Base-by-base conservation (phyloP, 257 asterid genomes). In the Fraxinus pennsylvanica region DNA sequence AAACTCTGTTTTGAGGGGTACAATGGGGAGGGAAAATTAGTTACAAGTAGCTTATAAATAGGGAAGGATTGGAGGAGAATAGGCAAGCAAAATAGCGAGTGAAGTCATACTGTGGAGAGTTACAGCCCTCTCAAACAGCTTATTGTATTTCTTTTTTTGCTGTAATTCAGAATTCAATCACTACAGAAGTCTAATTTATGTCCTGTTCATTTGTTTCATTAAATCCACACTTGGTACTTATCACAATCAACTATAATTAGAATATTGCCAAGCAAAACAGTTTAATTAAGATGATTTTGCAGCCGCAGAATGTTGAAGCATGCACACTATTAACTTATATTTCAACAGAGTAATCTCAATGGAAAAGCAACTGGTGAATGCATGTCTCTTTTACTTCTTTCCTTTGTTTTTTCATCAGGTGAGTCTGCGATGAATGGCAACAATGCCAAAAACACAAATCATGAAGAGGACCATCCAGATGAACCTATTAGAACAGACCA, bases 281-380 rank as follows among this genome's bases (percentile, higher is more conserved):
- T 9, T 10, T 9, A 43, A 25, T 47, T 8, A 32, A 75, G 32
- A 76, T 54, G 19, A 71, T 15, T 68, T 36, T 74, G 79, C 72
- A 81, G 41, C 72, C 76, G 83, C 77, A 78, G 76, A 67, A 73
- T 61, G 1, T 22, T 7, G 68, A 61, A 8, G 33, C 68, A 61
- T 61, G 33, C 33, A 61, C 68, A 9, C 68, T 13, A 22, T 9
- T 61, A 61, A 61, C 32, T 21, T 17, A 61, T 22, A 25, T 61
- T 61, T 25, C 68, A 61, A 61, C 32, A 61, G 68, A 61, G 68
- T 10, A 61, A 61, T 61, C 33, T 61, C 68, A 25, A 9, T 19
- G 19, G 15, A 61, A 13, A 61, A 61, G 32, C 30, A 22, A 61
- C 69, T 63, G 19, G 69, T 63, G 33, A 25, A 25, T 13, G 5